These are phyloP conservation scores for Tylopilus plumbeoviolaceoides DNA, from an alignment of 768 basidiomycete genomes.

Conservation along the genomic window DNA sequence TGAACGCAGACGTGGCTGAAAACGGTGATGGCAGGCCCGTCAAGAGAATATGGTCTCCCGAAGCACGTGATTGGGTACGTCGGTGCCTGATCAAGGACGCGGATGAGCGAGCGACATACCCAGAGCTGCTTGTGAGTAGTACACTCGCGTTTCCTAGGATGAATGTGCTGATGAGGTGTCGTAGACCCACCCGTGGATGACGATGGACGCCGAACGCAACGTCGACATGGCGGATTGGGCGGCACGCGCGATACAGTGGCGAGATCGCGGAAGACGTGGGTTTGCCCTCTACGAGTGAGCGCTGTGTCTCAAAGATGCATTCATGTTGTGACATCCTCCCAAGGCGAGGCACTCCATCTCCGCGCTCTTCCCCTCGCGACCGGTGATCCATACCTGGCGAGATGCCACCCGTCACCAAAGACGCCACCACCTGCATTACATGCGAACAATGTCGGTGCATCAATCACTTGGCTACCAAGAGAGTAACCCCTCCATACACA, in stretches of 20 bases:
- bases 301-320: not conserved
- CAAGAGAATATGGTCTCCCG: constrained; percentile 28
- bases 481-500: not conserved
- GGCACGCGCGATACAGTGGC: constrained; percentile 42
- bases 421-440: not conserved
- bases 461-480: not conserved
- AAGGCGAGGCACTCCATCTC: constrained; percentile 20
- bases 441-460: not conserved
- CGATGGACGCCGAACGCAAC: constrained; percentile 49
- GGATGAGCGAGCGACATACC: constrained; percentile 74
- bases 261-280: constrained; percentile 25
- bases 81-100: constrained; percentile 82
- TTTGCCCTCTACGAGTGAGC: constrained; percentile 24
- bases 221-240: constrained; percentile 92
- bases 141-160: not conserved
- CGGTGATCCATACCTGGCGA: constrained; percentile 11
- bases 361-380: constrained; percentile 22
- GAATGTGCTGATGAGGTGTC: not conserved
- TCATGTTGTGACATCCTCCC: constrained; percentile 8
- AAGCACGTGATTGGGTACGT: constrained; percentile 79
- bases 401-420: constrained; percentile 1
- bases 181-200: constrained; percentile 78
- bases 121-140: constrained; percentile 64
- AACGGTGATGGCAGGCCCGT: constrained; percentile 11
- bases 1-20: constrained; percentile 9